Conservation (phyloP, 176 grass and related monocot species). For the Aegilops speltoides region DNA sequence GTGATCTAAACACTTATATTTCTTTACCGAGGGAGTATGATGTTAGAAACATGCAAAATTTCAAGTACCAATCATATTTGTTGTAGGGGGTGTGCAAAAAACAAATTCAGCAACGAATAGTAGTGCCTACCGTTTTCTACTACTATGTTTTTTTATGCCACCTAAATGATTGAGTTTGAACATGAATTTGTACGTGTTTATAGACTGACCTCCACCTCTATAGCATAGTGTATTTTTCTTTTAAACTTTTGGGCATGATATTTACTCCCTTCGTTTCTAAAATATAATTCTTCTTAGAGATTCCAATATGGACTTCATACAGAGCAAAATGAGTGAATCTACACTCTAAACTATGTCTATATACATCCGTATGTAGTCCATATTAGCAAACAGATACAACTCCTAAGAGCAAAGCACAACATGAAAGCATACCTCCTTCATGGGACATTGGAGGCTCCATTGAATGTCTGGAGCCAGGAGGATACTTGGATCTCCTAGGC, state of each 20-base stretch:
- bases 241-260: background rate
- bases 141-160: background rate
- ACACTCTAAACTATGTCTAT: too few relatives aligned
- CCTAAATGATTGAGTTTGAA: background rate
- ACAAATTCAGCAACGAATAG: background rate
- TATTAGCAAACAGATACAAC: background rate
- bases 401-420: conserved; percentile 14
- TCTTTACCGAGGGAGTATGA: background rate
- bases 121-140: background rate
- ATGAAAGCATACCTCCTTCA: conserved; percentile 49
- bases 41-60: background rate
- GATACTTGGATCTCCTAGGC: conserved; percentile 58
- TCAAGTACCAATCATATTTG: background rate
- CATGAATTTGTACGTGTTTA: background rate
- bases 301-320: too few relatives aligned
- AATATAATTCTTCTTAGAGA: too few relatives aligned
- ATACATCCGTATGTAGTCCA: too few relatives aligned
- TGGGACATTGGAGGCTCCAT: conserved; percentile 58
- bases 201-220: background rate
- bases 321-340: too few relatives aligned
- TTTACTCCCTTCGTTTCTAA: background rate
- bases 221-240: background rate
- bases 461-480: conserved; percentile 44
- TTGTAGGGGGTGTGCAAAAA: background rate
- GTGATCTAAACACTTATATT: too few relatives aligned